phyloP scores from a whole-genome alignment of 1,284 basidiomycete species.

The Ustilago shanxiensis region DNA sequence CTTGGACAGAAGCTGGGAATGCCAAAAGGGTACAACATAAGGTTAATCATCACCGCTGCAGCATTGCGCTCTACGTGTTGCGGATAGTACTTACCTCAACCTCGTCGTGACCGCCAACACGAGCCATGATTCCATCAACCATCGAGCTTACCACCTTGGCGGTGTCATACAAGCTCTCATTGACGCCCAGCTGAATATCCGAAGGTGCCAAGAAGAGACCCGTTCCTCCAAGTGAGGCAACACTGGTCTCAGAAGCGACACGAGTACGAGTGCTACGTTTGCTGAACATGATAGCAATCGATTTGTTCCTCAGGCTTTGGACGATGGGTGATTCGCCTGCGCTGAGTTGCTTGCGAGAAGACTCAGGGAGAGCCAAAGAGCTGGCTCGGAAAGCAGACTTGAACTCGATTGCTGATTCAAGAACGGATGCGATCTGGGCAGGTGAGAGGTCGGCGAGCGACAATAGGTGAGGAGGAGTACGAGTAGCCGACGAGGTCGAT shows the following conservation, averaged over 20 bases:
- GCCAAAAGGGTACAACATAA: neutral
- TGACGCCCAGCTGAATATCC: slow-evolving; percentile 96
- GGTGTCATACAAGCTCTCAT: slow-evolving; percentile 87
- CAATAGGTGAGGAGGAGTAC: slow-evolving; percentile 73
- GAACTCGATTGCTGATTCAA: slow-evolving; percentile 77
- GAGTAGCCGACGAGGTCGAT: slow-evolving; percentile 6
- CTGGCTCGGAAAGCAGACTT: slow-evolving; percentile 76
- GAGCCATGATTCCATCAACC: slow-evolving; percentile 96
- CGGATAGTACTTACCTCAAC: slow-evolving; percentile 75
- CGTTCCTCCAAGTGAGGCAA: slow-evolving; percentile 75
- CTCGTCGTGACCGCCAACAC: slow-evolving; percentile 90
- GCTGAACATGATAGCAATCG: slow-evolving; percentile 88
- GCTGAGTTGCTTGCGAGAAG: slow-evolving; percentile 42
- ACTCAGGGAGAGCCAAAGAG: slow-evolving; percentile 68
- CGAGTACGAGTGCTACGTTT: slow-evolving; percentile 95
- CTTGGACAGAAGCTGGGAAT: slow-evolving; percentile 78
- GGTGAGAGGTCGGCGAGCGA: slow-evolving; percentile 84
- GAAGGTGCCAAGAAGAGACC: slow-evolving; percentile 89
- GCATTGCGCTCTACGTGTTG: neutral
- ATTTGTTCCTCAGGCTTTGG: slow-evolving; percentile 80
- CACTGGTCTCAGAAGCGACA: slow-evolving; percentile 82
- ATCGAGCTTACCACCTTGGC: slow-evolving; percentile 87
- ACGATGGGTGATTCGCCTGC: slow-evolving; percentile 43
- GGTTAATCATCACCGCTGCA: neutral
- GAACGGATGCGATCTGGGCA: slow-evolving; percentile 77